Evolutionary conservation across 768 basidiomycete species (phyloP).

Genomic region (Mycena indigotica): DNA sequence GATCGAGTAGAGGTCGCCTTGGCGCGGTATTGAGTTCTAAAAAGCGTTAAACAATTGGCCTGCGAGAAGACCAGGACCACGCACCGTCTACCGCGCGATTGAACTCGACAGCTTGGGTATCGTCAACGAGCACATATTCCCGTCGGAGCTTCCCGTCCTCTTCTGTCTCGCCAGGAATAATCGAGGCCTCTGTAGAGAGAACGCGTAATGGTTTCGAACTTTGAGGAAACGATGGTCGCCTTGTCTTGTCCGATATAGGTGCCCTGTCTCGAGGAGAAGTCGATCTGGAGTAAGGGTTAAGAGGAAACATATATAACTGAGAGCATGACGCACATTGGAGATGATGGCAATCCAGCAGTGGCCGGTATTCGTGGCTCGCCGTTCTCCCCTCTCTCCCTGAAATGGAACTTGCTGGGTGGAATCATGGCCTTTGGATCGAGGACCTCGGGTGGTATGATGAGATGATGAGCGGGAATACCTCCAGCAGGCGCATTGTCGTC

Average conservation of each 20-base stretch:
- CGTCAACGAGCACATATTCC: slow-evolving; percentile 94
- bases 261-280: slow-evolving; percentile 23
- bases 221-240: slow-evolving; percentile 24
- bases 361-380: slow-evolving; percentile 28
- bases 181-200: slow-evolving; percentile 58
- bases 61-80: too few species aligned
- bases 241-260: slow-evolving; percentile 3
- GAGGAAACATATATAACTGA: background rate
- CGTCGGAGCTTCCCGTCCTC: slow-evolving; percentile 77
- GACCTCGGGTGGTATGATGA: slow-evolving; percentile 76
- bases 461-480: slow-evolving; percentile 69
- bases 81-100: slow-evolving; percentile 88
- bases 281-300: slow-evolving; percentile 20
- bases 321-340: slow-evolving; percentile 28
- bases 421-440: slow-evolving; percentile 80
- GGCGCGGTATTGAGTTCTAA: slow-evolving; percentile 67
- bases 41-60: slow-evolving; percentile 3
- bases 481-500: slow-evolving; percentile 39
- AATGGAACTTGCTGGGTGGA: slow-evolving; percentile 80
- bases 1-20: slow-evolving; percentile 60
- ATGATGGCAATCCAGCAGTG: slow-evolving; percentile 18
- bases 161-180: slow-evolving; percentile 82
- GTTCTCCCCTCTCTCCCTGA: slow-evolving; percentile 42
- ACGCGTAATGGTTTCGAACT: slow-evolving; percentile 8
- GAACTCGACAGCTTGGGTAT: slow-evolving; percentile 88